Percentiles rank a stretch among this genome's conserved stretches.
These are phyloP conservation scores for Leccinum truebloodii DNA, from an alignment of 768 basidiomycete genomes.

Conservation along the genomic window DNA sequence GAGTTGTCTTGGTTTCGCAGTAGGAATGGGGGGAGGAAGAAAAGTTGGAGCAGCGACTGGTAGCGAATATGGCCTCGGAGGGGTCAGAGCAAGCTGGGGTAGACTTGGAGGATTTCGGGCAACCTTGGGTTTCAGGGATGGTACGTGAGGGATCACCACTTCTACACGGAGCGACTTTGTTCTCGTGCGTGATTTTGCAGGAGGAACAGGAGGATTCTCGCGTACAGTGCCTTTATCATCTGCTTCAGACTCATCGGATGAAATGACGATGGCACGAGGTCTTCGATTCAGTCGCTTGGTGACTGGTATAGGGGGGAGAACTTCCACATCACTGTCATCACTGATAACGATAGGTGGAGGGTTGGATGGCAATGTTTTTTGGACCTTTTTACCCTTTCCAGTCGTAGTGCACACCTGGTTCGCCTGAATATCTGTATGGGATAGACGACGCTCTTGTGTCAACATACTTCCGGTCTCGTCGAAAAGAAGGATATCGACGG, in stretches of 20 bases:
- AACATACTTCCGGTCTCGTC: slow-evolving; percentile 61
- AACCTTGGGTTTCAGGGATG: slow-evolving; percentile 23
- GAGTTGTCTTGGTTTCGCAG: slow-evolving; percentile 54
- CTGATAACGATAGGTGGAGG: slow-evolving; percentile 25
- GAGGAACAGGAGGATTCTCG: slow-evolving; percentile 7
- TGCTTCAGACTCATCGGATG: slow-evolving; percentile 52
- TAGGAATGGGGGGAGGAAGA: slow-evolving; percentile 16
- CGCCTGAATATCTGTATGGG: slow-evolving; percentile 43
- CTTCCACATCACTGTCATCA: slow-evolving; percentile 33
- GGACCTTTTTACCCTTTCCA: slow-evolving; percentile 10
- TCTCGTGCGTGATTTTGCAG: slow-evolving; percentile 16
- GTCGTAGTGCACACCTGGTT: slow-evolving; percentile 28
- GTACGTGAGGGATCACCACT: slow-evolving; percentile 43
- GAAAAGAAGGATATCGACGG: slow-evolving; percentile 67
- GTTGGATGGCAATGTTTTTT: slow-evolving; percentile 1
- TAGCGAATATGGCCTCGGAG: slow-evolving; percentile 5
- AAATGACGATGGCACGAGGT: slow-evolving; percentile 32
- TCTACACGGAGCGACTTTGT: slow-evolving; percentile 34
- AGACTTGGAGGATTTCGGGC: slow-evolving; percentile 14
- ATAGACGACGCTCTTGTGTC: slow-evolving; percentile 61
- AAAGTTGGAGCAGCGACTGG: slow-evolving; percentile 4
- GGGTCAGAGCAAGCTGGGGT: slow-evolving; percentile 1
- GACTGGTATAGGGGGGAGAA: slow-evolving; percentile 18
- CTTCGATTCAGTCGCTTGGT: slow-evolving; percentile 18
- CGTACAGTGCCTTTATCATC: slow-evolving; percentile 20